Conservation (phyloP, 2,329 filamentous ascomycete species). For the Diaporthe velutina region DNA sequence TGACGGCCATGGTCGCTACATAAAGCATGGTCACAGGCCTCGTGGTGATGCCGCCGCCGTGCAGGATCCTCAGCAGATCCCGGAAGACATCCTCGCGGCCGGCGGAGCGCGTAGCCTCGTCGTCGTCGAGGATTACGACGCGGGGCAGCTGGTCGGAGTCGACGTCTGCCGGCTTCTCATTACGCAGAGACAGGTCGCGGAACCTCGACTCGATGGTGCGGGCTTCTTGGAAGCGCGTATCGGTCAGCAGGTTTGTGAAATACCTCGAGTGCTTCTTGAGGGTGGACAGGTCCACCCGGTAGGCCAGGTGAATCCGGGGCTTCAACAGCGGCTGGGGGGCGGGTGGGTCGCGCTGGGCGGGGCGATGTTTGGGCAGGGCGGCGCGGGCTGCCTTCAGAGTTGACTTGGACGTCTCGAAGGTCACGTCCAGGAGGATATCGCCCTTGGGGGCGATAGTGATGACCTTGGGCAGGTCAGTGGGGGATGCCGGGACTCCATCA, state of each 20-base stretch:
- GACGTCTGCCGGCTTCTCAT: conserved; percentile 62
- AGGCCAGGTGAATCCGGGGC: conserved; percentile 59
- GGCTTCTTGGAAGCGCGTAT: conserved; percentile 74
- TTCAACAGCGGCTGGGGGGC: conserved; percentile 49
- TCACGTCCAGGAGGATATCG: conserved; percentile 75
- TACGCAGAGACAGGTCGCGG: conserved; percentile 59
- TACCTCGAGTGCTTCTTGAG: conserved; percentile 76
- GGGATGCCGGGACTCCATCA: conserved; percentile 42
- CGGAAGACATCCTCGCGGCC: conserved; percentile 73
- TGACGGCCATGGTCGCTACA: conserved; percentile 75
- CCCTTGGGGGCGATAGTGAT: conserved; percentile 68
- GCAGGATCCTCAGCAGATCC: conserved; percentile 77
- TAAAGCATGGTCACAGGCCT: conserved; percentile 68
- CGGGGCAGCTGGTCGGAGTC: conserved; percentile 69
- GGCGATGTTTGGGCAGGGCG: conserved; percentile 49
- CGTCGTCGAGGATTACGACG: conserved; percentile 75
- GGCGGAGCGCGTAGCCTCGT: conserved; percentile 73
- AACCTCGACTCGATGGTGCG: conserved; percentile 66
- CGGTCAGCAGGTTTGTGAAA: conserved; percentile 76
- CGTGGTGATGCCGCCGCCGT: conserved; percentile 64
- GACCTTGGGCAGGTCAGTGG: conserved; percentile 49
- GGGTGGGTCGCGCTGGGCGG: conserved; percentile 39
- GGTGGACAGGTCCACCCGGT: conserved; percentile 69
- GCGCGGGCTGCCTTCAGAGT: conserved; percentile 61
- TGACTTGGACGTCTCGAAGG: conserved; percentile 70